Conservation (phyloP, 208 protist genomes). For the Leishmania amazonensis region DNA sequence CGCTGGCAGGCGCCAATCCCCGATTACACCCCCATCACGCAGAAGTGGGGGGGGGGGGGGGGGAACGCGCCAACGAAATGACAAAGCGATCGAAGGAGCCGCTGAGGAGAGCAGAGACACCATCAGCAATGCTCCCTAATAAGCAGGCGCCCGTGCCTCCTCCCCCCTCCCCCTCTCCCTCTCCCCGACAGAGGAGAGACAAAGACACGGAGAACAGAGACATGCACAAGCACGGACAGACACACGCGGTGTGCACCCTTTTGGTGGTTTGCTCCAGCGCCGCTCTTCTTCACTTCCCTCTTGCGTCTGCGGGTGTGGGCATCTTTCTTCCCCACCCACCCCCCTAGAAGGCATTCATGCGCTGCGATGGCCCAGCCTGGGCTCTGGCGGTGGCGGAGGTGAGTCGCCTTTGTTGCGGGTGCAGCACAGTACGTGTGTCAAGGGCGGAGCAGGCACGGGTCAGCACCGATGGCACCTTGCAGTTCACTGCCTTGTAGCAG, state of each 20-base stretch:
- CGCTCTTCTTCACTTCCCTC: background rate
- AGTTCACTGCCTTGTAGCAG: constrained; percentile 53
- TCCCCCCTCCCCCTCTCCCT: too few species aligned
- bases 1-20: too few species aligned
- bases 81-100: too few species aligned
- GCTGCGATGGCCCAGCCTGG: constrained; percentile 15
- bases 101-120: too few species aligned
- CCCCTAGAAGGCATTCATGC: constrained; percentile 8
- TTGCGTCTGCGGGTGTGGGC: background rate
- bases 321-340: too few species aligned
- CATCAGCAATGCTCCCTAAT: too few species aligned
- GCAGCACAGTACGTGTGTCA: constrained; percentile 17
- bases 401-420: background rate
- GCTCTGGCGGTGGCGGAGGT: constrained; percentile 4
- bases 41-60: too few species aligned
- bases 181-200: background rate
- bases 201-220: background rate
- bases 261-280: too few species aligned
- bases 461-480: constrained; percentile 36
- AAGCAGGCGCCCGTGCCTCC: too few species aligned
- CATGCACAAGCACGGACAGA: background rate
- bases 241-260: background rate
- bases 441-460: constrained; percentile 44
- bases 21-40: too few species aligned
- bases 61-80: too few species aligned